phyloP scores from a whole-genome alignment of 805 yeast genomes.

The Teunomyces barrocoloradensis region DNA sequence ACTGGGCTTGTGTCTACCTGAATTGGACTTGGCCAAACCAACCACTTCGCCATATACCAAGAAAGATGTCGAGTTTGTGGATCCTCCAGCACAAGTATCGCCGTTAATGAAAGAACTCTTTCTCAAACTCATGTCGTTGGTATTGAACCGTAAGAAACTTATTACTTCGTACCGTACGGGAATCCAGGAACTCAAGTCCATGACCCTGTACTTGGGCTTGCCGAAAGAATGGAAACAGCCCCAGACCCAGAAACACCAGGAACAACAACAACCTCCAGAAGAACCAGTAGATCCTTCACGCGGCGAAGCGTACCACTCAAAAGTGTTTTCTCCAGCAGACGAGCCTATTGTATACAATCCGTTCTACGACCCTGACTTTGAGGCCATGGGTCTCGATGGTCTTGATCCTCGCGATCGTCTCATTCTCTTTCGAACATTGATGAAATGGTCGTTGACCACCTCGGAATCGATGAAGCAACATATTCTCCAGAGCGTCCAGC shows the following conservation, averaged over 20 bases:
- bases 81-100: slow-evolving; percentile 16
- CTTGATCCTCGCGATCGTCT: slow-evolving; percentile 34
- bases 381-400: slow-evolving; percentile 30
- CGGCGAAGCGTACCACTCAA: slow-evolving; percentile 15
- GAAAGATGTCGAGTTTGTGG: not conserved
- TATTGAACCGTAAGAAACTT: slow-evolving; percentile 35
- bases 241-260: slow-evolving; percentile 9
- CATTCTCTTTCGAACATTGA: slow-evolving; percentile 33
- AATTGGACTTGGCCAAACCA: slow-evolving; percentile 2
- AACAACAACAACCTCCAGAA: slow-evolving; percentile 6
- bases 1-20: slow-evolving; percentile 28
- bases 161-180: slow-evolving; percentile 25
- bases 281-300: slow-evolving; percentile 23
- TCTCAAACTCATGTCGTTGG: slow-evolving; percentile 28
- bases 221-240: slow-evolving; percentile 39
- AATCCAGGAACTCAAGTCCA: slow-evolving; percentile 31
- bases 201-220: slow-evolving; percentile 26
- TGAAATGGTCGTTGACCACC: slow-evolving; percentile 34
- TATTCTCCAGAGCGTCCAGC: slow-evolving; percentile 21
- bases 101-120: slow-evolving; percentile 33
- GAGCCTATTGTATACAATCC: slow-evolving; percentile 16
- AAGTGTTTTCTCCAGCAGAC: slow-evolving; percentile 2
- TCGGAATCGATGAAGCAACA: slow-evolving; percentile 28
- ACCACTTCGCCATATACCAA: not conserved
- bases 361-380: slow-evolving; percentile 24